Conservation (phyloP, 495 filamentous ascomycete species). For the Penicillium salamii region DNA sequence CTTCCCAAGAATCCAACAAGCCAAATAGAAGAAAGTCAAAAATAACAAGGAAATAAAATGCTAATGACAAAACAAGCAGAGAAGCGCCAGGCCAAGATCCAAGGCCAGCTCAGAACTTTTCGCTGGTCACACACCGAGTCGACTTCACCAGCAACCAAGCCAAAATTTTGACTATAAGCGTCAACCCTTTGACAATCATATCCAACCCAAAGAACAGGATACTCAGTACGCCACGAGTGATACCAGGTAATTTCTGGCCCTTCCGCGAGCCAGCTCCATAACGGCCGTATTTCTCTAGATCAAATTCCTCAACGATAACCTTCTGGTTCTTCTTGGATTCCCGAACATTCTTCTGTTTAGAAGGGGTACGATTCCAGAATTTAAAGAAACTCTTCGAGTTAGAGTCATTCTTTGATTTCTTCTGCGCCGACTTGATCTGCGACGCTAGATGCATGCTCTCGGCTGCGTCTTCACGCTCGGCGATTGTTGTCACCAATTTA, state of each 20-base stretch:
- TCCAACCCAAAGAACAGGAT: conserved; percentile 39
- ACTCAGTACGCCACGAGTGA: conserved; percentile 31
- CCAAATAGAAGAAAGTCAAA: too few species aligned
- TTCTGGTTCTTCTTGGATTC: conserved; percentile 25
- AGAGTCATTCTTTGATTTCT: conserved; percentile 3
- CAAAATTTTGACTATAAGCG: conserved; percentile 33
- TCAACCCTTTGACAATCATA: conserved; percentile 35
- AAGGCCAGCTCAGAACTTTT: conserved; percentile 33
- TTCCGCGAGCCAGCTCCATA: conserved; percentile 32
- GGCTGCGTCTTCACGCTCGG: conserved; percentile 41
- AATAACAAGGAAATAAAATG: background rate
- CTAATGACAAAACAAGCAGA: background rate
- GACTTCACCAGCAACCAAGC: conserved; percentile 40
- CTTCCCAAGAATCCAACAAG: background rate
- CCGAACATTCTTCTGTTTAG: conserved; percentile 1
- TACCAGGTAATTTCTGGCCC: conserved; percentile 38
- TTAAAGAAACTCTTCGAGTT: conserved; percentile 19
- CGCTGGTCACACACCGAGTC: conserved; percentile 39
- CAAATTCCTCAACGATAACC: conserved; percentile 42
- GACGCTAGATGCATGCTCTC: conserved; percentile 33
- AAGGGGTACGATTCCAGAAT: conserved; percentile 17
- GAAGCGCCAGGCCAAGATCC: background rate
- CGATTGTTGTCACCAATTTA: conserved; percentile 36
- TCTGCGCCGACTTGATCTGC: conserved; percentile 25
- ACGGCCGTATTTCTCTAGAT: conserved; percentile 44